Evolutionary conservation across 2,329 filamentous ascomycete species (phyloP).

Genomic region (Fusarium zealandicum): DNA sequence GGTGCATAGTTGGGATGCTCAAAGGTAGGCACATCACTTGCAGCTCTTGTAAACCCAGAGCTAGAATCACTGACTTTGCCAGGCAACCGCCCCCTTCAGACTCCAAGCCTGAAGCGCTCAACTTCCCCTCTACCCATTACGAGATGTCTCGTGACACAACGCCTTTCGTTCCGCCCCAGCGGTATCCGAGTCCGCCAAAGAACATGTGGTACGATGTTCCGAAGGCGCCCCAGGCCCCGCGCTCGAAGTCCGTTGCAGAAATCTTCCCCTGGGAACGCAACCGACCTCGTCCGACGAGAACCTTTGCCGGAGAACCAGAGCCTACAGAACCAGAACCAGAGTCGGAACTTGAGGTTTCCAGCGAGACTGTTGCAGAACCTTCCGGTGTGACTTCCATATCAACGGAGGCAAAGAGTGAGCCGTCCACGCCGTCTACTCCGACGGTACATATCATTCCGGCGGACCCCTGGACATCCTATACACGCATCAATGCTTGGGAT

Average conservation of each 20-base stretch:
- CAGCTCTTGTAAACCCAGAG: background rate
- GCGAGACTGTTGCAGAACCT: slow-evolving; percentile 42
- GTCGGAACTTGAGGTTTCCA: slow-evolving; percentile 18
- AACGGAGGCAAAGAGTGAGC: slow-evolving; percentile 47
- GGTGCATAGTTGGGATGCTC: slow-evolving; percentile 60
- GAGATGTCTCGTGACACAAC: slow-evolving; percentile 79
- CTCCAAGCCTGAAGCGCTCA: slow-evolving; percentile 83
- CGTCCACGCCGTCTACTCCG: slow-evolving; percentile 58
- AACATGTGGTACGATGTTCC: slow-evolving; percentile 91
- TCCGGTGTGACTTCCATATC: slow-evolving; percentile 46
- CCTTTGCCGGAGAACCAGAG: slow-evolving; percentile 57
- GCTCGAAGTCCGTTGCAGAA: slow-evolving; percentile 64
- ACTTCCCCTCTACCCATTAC: slow-evolving; percentile 82
- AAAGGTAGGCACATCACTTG: slow-evolving; percentile 51
- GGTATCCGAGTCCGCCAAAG: slow-evolving; percentile 83
- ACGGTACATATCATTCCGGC: slow-evolving; percentile 55
- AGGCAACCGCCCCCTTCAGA: slow-evolving; percentile 69
- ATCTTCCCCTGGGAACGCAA: slow-evolving; percentile 92
- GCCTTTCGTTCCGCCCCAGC: slow-evolving; percentile 77
- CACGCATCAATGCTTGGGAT: slow-evolving; percentile 91
- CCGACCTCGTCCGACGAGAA: slow-evolving; percentile 67
- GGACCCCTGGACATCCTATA: slow-evolving; percentile 75
- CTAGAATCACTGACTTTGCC: slow-evolving; percentile 21
- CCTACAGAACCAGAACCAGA: slow-evolving; percentile 6
- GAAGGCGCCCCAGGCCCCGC: slow-evolving; percentile 62